Evolutionary conservation across 2,329 filamentous ascomycete species (phyloP).

Genomic region (Cordyceps cicadae): DNA sequence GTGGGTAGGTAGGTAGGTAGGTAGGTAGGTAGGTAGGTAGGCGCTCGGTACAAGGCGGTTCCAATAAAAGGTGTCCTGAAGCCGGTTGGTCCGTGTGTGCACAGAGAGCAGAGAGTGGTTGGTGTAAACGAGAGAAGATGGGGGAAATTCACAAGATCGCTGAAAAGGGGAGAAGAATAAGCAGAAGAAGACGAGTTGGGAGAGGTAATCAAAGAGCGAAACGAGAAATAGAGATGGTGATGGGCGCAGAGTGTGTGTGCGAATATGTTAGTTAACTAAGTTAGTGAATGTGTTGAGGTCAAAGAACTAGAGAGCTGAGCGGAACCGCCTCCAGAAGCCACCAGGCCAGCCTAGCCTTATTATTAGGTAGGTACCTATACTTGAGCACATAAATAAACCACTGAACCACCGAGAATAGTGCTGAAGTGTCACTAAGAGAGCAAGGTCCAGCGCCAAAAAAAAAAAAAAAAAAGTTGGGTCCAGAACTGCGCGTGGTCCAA

Average conservation of each 20-base stretch:
- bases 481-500: conserved; percentile 10
- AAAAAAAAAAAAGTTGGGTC: background rate
- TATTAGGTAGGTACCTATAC: no score
- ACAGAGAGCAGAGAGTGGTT: background rate
- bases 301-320: background rate
- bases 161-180: background rate
- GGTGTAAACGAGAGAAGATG: background rate
- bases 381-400: no score
- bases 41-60: background rate
- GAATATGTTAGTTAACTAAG: no score
- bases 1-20: background rate
- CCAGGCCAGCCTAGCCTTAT: background rate
- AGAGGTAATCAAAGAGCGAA: background rate
- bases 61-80: conserved; percentile 5
- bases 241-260: no score
- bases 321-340: background rate
- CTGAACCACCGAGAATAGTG: no score
- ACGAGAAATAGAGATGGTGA: background rate
- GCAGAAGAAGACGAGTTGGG: background rate
- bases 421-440: background rate
- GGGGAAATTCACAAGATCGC: background rate
- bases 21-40: no score
- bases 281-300: background rate
- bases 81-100: background rate
- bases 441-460: conserved; percentile 9